phyloP scores from a whole-genome alignment of 805 yeast species.

The Kazachstania martiniae region DNA sequence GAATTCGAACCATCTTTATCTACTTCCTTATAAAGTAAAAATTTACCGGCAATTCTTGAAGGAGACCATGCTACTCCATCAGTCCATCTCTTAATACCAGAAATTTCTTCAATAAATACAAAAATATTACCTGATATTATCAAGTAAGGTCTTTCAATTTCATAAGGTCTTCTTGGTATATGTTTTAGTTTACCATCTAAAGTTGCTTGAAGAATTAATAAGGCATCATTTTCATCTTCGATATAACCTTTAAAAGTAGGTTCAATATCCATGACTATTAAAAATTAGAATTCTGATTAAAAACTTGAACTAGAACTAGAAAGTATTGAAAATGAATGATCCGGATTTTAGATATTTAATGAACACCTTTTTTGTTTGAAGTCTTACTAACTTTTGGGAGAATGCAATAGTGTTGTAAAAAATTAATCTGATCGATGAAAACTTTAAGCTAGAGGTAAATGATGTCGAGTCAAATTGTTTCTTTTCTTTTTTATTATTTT shows the following conservation, averaged over 20 bases:
- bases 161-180: slow-evolving; percentile 74
- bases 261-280: slow-evolving; percentile 27
- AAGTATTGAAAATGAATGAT: too few relatives aligned
- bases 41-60: slow-evolving; percentile 75
- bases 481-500: too few relatives aligned
- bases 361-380: too few relatives aligned
- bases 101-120: slow-evolving; percentile 71
- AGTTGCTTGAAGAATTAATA: slow-evolving; percentile 71
- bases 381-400: too few relatives aligned
- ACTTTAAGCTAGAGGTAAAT: too few relatives aligned
- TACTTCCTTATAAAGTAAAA: slow-evolving; percentile 67
- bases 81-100: slow-evolving; percentile 90
- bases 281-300: too few relatives aligned
- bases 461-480: too few relatives aligned
- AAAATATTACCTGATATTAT: slow-evolving; percentile 73
- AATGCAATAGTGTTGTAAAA: too few relatives aligned
- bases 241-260: slow-evolving; percentile 72
- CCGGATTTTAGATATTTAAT: too few relatives aligned
- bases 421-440: too few relatives aligned
- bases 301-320: too few relatives aligned
- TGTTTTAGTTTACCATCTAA: slow-evolving; percentile 47
- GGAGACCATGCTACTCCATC: slow-evolving; percentile 96
- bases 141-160: slow-evolving; percentile 53
- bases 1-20: slow-evolving; percentile 7
- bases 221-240: slow-evolving; percentile 73